Evolutionary conservation across 441 rosid genomes (phyloP).

Genomic region (Euphorbia schlechtendalii): DNA sequence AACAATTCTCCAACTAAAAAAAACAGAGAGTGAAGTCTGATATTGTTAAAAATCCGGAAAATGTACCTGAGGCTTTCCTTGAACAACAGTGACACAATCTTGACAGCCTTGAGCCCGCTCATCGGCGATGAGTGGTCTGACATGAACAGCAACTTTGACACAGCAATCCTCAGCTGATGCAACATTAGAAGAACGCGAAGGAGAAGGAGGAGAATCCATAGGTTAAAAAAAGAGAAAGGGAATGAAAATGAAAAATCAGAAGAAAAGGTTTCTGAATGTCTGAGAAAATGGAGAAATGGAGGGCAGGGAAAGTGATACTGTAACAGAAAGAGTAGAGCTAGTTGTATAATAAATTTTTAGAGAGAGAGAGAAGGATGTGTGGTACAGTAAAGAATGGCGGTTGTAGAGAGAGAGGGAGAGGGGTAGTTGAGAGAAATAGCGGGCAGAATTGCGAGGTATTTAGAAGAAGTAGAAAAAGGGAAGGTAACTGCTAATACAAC

Average conservation of each 20-base stretch:
- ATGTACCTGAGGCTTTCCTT: constrained; percentile 96
- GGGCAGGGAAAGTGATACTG: constrained; percentile 41
- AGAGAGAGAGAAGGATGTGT: too few relatives aligned
- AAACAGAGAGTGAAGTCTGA: too few relatives aligned
- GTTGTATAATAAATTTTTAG: neutral
- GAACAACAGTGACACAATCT: constrained; percentile 74
- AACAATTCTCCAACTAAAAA: too few relatives aligned
- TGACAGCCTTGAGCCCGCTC: constrained; percentile 85
- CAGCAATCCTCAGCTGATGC: constrained; percentile 87
- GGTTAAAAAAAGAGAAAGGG: too few relatives aligned
- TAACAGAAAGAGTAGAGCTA: constrained; percentile 20
- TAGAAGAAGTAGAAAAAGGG: neutral
- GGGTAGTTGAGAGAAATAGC: constrained; percentile 46
- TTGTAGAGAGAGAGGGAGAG: too few relatives aligned
- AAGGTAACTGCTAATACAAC: constrained; percentile 46
- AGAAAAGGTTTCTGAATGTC: constrained; percentile 37
- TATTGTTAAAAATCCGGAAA: neutral
- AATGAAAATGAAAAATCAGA: constrained; percentile 18
- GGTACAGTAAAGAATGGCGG: too few relatives aligned
- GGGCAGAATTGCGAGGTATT: constrained; percentile 11
- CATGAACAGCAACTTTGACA: constrained; percentile 89
- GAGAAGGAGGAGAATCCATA: constrained; percentile 23
- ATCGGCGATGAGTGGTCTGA: constrained; percentile 87
- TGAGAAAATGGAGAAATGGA: constrained; percentile 24
- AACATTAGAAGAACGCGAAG: too few relatives aligned